Evolutionary conservation across 2,329 filamentous ascomycete genomes (phyloP), one percentile per base, ranked within the genome.

Genomic region (Ascochyta rabiei): DNA sequence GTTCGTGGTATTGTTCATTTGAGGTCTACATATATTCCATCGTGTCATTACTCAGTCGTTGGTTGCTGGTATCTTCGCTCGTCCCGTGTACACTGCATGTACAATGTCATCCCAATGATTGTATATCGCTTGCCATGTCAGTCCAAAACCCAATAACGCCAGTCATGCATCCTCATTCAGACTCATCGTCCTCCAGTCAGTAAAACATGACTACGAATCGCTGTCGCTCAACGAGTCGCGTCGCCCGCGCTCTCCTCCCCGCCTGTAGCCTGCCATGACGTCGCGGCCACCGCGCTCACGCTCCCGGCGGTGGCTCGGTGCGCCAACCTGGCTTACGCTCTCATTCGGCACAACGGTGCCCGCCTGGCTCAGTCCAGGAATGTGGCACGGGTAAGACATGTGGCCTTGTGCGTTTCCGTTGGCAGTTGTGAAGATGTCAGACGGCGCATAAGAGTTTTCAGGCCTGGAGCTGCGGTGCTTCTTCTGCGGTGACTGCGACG

Each of bases 191-290:
- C 19, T 18, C 5, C 1, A 38, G 28, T 43, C 1, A 33, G 28
- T 39, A 28, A n/a, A 41, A 28, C 37, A 15, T n/a, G 28, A 4
- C 37, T 61, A 64, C 39, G 54, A 57, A 16, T 82, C 81, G 59
- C 81, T 83, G 58, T 84, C 82, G 65, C 81, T 83, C 71, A 84
- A 67, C 64, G 80, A 82, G 59, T 84, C 82, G 56, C 81, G 76
- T 39, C 81, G 70, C 16, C 75, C 72, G 33, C 79, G 74, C 15
- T 73, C 74, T n/a, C 74, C 74, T 10, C 75, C 74, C 16, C 76
- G 64, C 16, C 76, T 61, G 57, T 78, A 78, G 3, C 76, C 76
- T 43, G 72, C 73, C 74, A 75, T 76, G 50, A 75, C 73, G 75
- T 79, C 63, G 71, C 77, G 53, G 62, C 75, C 63, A 6, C 53